Evolutionary conservation across 2,329 filamentous ascomycete genomes (phyloP).

Genomic region (Fragosphaeria purpurea): DNA sequence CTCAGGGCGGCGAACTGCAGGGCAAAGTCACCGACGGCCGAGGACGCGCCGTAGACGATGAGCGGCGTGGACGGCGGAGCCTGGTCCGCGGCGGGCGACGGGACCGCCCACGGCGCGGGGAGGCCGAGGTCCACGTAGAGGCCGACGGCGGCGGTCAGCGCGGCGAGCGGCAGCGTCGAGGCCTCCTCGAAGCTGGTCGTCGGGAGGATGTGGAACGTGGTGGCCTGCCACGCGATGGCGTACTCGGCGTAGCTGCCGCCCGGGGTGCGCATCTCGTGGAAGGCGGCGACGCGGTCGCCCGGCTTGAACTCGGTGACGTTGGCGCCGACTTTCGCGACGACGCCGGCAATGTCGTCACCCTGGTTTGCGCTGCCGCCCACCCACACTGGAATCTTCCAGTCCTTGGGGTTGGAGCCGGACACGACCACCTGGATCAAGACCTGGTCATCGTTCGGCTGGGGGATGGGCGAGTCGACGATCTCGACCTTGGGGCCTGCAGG

Average conservation of each 20-base stretch:
- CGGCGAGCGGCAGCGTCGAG: constrained; percentile 32
- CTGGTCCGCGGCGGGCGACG: constrained; percentile 15
- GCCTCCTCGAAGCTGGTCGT: constrained; percentile 28
- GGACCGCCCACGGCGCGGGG: constrained; percentile 28
- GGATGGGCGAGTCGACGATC: constrained; percentile 30
- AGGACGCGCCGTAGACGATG: constrained; percentile 36
- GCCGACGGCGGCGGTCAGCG: constrained; percentile 31
- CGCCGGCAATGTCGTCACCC: constrained; percentile 46
- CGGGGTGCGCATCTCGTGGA: constrained; percentile 30
- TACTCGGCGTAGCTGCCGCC: constrained; percentile 32
- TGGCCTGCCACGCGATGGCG: constrained; percentile 27
- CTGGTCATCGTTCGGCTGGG: constrained; percentile 22
- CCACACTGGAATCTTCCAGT: constrained; percentile 28
- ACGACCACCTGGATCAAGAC: constrained; percentile 15
- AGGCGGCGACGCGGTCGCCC: constrained; percentile 47
- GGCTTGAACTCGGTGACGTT: constrained; percentile 47
- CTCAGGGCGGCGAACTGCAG: constrained; percentile 37
- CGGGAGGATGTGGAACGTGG: constrained; percentile 31
- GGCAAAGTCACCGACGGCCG: constrained; percentile 41
- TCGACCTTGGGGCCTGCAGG: constrained; percentile 21
- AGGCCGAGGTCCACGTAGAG: constrained; percentile 27
- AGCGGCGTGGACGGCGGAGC: constrained; percentile 16
- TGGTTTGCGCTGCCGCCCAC: constrained; percentile 22
- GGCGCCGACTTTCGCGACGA: constrained; percentile 44
- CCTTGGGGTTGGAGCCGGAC: constrained; percentile 37